These are phyloP conservation scores for Fomitopsis pinicola DNA, from an alignment of 1,284 basidiomycete species.

Conservation along the genomic window DNA sequence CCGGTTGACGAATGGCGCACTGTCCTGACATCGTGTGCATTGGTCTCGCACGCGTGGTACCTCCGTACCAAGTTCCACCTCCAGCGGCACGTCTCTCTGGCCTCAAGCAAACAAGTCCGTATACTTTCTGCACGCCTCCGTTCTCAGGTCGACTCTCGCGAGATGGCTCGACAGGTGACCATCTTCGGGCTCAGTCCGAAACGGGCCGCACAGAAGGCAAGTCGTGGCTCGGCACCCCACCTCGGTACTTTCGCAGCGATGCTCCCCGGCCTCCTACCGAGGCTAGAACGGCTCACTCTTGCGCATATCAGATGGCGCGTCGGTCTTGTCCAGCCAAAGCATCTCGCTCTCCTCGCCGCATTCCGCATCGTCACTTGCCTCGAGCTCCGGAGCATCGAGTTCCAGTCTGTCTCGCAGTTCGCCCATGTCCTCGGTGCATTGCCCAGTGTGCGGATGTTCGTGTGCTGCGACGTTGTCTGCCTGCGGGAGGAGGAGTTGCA, in stretches of 20 bases:
- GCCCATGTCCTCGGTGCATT: background rate
- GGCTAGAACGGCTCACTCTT: background rate
- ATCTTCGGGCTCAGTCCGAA: too few relatives aligned
- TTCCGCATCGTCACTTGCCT: background rate
- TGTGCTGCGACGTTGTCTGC: background rate
- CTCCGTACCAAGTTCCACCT: too few relatives aligned
- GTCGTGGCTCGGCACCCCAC: background rate
- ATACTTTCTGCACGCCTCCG: too few relatives aligned
- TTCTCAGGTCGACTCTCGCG: too few relatives aligned
- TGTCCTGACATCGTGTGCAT: too few relatives aligned
- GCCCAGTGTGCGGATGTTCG: background rate
- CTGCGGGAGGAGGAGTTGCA: background rate
- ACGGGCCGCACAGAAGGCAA: too few relatives aligned
- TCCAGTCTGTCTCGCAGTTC: background rate
- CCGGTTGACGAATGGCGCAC: too few relatives aligned
- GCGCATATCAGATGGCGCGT: background rate
- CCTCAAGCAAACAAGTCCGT: too few relatives aligned
- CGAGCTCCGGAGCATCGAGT: background rate
- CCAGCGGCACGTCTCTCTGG: too few relatives aligned
- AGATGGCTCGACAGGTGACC: too few relatives aligned
- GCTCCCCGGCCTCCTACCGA: background rate
- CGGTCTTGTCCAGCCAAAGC: background rate
- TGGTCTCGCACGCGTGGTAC: too few relatives aligned
- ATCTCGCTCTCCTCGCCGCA: background rate
- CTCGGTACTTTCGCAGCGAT: background rate